Percentiles rank a stretch among this genome's conserved stretches.
Conservation (phyloP, 2,329 filamentous ascomycete species). For the Helotiales sp. region DNA sequence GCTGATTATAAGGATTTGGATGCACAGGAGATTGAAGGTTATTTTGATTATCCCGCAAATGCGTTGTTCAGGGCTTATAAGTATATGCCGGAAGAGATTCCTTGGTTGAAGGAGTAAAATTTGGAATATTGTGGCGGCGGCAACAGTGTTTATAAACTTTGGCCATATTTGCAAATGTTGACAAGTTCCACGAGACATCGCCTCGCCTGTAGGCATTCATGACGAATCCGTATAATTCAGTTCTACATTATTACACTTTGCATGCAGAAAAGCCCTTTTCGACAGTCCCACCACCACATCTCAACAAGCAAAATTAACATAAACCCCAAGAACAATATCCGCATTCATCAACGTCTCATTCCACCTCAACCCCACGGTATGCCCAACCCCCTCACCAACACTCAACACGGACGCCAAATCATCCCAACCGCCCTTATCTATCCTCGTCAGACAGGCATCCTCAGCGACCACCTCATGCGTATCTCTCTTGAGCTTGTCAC, state of each 20-base stretch:
- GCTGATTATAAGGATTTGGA: slow-evolving; percentile 39
- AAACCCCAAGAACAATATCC: background rate
- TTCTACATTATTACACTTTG: too few relatives aligned
- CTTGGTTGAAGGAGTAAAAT: slow-evolving; percentile 36
- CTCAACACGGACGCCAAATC: background rate
- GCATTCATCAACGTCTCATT: background rate
- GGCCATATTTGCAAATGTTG: too few relatives aligned
- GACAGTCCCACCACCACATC: background rate
- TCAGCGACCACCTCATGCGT: background rate
- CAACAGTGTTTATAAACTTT: background rate
- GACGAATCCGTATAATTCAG: too few relatives aligned
- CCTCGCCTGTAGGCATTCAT: too few relatives aligned
- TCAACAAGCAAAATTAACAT: slow-evolving; percentile 2
- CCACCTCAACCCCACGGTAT: background rate
- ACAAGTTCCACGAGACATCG: too few relatives aligned
- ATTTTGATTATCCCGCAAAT: slow-evolving; percentile 42
- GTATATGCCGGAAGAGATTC: slow-evolving; percentile 42
- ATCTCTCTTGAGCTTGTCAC: background rate
- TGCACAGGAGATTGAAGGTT: slow-evolving; percentile 35
- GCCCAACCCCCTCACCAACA: background rate
- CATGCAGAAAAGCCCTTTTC: too few relatives aligned
- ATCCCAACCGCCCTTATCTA: background rate
- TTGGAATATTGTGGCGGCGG: background rate
- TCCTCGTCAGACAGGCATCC: background rate
- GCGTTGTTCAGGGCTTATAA: slow-evolving; percentile 46